Evolutionary conservation across 2,329 filamentous ascomycete genomes (phyloP).

Genomic region (Diaporthe ampelina): DNA sequence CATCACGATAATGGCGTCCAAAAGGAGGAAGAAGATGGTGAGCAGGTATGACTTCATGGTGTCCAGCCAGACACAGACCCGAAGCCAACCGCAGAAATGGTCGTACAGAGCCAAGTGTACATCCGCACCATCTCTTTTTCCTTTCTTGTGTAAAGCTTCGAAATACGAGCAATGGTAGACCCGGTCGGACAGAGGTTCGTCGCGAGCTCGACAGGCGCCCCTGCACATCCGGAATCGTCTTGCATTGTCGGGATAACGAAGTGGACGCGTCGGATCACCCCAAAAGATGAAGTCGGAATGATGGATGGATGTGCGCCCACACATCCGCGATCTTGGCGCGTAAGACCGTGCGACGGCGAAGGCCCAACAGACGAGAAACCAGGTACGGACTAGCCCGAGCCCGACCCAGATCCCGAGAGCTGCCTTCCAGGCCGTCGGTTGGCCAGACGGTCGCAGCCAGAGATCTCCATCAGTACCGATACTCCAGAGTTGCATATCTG

Average conservation of each 20-base stretch:
- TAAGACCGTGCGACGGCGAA: slow-evolving; percentile 21
- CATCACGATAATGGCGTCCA: slow-evolving; percentile 34
- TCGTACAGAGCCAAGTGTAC: slow-evolving; percentile 36
- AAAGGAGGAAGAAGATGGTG: slow-evolving; percentile 27
- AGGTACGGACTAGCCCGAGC: slow-evolving; percentile 20
- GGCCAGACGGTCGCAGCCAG: not conserved
- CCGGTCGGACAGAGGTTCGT: slow-evolving; percentile 35
- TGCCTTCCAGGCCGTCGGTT: not conserved
- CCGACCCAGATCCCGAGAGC: slow-evolving; percentile 30
- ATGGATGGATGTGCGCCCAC: slow-evolving; percentile 24
- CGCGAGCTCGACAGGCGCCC: slow-evolving; percentile 20
- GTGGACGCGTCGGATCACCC: not conserved
- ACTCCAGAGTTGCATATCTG: slow-evolving; percentile 7
- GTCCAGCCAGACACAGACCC: slow-evolving; percentile 33
- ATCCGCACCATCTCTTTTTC: slow-evolving; percentile 4
- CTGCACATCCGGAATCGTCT: slow-evolving; percentile 28
- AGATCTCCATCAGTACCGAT: not conserved
- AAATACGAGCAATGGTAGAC: slow-evolving; percentile 36
- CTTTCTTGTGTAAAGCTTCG: not conserved
- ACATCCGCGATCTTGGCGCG: slow-evolving; percentile 1
- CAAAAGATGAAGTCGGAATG: slow-evolving; percentile 32
- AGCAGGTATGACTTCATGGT: slow-evolving; percentile 39
- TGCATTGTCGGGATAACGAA: not conserved
- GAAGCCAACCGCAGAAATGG: slow-evolving; percentile 36
- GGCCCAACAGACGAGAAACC: slow-evolving; percentile 29